Evolutionary conservation across 1,284 basidiomycete genomes (phyloP).

Genomic region (Rhodotorula sp.): DNA sequence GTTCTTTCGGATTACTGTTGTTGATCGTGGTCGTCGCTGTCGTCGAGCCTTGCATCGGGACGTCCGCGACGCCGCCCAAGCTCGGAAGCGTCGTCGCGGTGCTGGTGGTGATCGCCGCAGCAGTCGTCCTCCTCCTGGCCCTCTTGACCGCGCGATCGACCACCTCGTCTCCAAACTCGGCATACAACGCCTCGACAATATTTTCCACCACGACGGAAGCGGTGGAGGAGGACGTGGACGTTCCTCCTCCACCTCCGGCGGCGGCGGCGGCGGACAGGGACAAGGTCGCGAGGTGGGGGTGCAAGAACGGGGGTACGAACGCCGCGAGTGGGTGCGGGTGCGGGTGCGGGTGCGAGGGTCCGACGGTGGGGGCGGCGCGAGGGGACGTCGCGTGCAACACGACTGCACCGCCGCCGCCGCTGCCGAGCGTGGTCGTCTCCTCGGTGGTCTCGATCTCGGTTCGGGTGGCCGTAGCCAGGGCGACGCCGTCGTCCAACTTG

Average conservation of each 20-base stretch:
- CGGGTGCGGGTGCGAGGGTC: background rate
- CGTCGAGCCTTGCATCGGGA: background rate
- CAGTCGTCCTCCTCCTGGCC: too few relatives aligned
- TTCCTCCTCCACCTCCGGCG: too few relatives aligned
- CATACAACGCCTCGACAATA: conserved; percentile 12
- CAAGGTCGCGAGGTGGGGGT: conserved; percentile 3
- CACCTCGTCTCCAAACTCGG: conserved; percentile 16
- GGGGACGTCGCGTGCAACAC: conserved; percentile 10
- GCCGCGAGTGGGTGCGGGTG: background rate
- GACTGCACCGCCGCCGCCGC: background rate
- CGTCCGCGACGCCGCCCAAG: too few relatives aligned
- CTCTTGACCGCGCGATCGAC: background rate
- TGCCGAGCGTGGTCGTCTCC: too few relatives aligned
- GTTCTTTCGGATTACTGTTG: background rate
- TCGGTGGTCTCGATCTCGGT: background rate
- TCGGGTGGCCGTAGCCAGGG: background rate
- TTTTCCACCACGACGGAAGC: background rate
- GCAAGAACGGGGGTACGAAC: conserved; percentile 12
- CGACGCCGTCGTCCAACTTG: conserved; percentile 10
- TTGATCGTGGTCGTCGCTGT: background rate
- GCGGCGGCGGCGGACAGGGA: too few relatives aligned
- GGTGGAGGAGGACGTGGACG: background rate
- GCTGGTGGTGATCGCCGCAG: too few relatives aligned
- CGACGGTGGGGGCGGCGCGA: background rate
- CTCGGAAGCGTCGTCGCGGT: too few relatives aligned